phyloP scores from a whole-genome alignment of 768 basidiomycete species.

The Guyanaporus albipodus region DNA sequence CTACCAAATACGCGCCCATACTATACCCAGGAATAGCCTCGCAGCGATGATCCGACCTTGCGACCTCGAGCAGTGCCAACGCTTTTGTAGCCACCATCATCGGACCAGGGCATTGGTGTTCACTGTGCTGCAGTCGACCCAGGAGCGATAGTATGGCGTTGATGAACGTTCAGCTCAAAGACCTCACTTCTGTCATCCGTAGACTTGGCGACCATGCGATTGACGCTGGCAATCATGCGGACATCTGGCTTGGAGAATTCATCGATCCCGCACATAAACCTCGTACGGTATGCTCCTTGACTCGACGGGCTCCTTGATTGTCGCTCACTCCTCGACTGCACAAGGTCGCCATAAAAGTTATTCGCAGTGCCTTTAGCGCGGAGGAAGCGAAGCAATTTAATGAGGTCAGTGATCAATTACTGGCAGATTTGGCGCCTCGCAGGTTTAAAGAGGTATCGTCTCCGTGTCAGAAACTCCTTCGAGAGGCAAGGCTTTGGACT shows the following conservation, averaged over 20 bases:
- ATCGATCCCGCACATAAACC: constrained; percentile 7
- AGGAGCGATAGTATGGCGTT: too few species aligned
- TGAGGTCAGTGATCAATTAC: constrained; percentile 13
- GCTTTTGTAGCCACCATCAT: too few species aligned
- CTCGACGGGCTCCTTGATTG: not conserved
- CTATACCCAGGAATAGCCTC: too few species aligned
- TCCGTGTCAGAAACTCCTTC: constrained; percentile 21
- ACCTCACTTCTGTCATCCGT: constrained; percentile 15
- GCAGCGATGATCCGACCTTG: too few species aligned
- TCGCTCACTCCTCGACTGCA: not conserved
- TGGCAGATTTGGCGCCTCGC: too few species aligned
- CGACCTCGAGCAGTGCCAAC: too few species aligned
- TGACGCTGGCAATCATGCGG: constrained; percentile 20
- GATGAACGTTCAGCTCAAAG: constrained; percentile 18
- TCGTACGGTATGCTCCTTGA: constrained; percentile 4
- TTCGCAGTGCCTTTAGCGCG: constrained; percentile 14
- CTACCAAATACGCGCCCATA: too few species aligned
- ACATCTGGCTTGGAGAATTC: constrained; percentile 22
- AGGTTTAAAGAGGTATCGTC: not conserved
- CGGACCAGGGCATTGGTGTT: too few species aligned
- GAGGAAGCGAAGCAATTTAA: constrained; percentile 19
- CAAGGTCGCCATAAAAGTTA: constrained; percentile 29
- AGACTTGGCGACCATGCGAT: constrained; percentile 16
- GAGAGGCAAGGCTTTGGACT: constrained; percentile 29
- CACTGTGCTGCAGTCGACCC: too few species aligned